phyloP scores from a whole-genome alignment of 1,139 yeast genomes.

The Pichia sp. region DNA sequence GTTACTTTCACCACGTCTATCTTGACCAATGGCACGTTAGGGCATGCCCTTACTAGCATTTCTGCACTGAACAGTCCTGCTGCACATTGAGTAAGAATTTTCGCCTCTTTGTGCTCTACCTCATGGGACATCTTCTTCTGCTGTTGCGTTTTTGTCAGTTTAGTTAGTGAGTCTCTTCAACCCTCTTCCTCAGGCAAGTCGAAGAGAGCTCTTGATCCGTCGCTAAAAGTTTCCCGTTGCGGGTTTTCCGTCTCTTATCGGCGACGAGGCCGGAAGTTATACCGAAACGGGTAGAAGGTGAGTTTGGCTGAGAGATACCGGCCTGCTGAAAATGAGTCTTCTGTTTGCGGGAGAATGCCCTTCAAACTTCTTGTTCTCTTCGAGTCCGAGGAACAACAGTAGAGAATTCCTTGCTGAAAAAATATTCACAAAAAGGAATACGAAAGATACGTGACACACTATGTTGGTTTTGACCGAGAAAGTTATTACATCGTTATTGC shows the following conservation, averaged over 20 bases:
- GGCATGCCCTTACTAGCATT: background rate
- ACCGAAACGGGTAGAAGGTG: background rate
- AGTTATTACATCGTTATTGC: conserved; percentile 13
- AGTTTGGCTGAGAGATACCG: background rate
- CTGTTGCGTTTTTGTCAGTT: no score
- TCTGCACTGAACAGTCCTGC: background rate
- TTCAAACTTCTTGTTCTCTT: no score
- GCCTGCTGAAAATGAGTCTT: background rate
- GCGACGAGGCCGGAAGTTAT: background rate
- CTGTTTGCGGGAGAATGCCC: background rate
- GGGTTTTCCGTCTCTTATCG: background rate
- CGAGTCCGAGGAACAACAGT: no score
- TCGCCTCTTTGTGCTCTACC: conserved; percentile 2
- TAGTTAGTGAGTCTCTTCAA: no score
- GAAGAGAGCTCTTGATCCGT: background rate
- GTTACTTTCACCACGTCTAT: background rate
- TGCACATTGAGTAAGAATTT: background rate
- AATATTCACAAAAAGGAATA: no score
- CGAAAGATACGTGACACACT: background rate
- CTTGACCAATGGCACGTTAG: background rate
- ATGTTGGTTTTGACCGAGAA: conserved; percentile 18
- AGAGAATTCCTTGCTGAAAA: no score
- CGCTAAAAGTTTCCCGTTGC: background rate
- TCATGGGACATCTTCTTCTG: background rate
- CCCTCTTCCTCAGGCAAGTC: background rate